Percentiles rank a stretch among this genome's conserved stretches.
Evolutionary conservation across 2,329 filamentous ascomycete species (phyloP).

Genomic region (Fusarium sp.): DNA sequence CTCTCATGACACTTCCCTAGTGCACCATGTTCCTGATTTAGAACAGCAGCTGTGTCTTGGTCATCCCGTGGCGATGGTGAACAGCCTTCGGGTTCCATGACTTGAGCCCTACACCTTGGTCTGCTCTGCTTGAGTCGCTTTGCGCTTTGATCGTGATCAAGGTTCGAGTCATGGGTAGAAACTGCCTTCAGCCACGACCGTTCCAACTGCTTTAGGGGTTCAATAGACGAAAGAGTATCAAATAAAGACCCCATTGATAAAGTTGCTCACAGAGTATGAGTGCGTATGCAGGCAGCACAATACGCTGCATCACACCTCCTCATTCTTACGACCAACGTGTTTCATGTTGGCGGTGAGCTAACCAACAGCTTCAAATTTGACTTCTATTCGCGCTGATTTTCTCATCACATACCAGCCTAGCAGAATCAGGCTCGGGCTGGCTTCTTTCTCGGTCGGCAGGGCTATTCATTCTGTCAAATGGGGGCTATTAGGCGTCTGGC

Average conservation of each 20-base stretch:
- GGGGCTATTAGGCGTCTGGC: neutral
- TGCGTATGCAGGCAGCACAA: neutral
- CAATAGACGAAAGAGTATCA: neutral
- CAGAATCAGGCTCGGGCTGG: neutral
- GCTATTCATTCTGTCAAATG: neutral
- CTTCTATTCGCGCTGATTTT: neutral
- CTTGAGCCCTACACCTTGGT: neutral
- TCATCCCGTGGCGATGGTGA: constrained; percentile 18
- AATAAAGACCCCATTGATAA: neutral
- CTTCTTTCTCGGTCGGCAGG: neutral
- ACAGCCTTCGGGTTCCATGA: constrained; percentile 3
- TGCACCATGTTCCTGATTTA: constrained; percentile 36
- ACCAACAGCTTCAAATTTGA: neutral
- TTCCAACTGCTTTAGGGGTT: neutral
- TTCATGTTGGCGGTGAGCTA: constrained; percentile 4
- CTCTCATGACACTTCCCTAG: constrained; percentile 20
- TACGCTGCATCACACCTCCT: constrained; percentile 7
- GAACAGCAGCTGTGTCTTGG: constrained; percentile 20
- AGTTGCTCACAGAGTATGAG: neutral
- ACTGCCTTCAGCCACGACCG: neutral
- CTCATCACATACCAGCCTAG: neutral
- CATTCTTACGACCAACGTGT: constrained; percentile 6
- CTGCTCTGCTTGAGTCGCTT: neutral
- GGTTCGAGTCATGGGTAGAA: neutral
- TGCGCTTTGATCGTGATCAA: neutral